These are phyloP conservation scores for Fragilariopsis cylindrus DNA, from an alignment of 108 stramenopile species.

Conservation along the genomic window DNA sequence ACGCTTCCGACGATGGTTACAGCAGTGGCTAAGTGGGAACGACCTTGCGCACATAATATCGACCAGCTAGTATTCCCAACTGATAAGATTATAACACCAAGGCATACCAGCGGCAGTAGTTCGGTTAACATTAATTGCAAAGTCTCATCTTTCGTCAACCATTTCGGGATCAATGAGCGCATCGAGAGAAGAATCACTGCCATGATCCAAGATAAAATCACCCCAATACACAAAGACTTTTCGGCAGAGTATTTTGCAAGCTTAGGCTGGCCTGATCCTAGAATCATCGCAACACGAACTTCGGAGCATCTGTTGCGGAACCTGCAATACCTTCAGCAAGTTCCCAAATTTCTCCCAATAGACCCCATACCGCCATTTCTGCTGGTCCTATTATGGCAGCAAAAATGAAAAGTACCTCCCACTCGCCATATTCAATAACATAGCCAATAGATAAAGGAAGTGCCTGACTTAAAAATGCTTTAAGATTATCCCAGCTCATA, in stretches of 20 bases:
- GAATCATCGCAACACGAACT: conserved; percentile 47
- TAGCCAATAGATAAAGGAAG: conserved; percentile 51
- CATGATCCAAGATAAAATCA: conserved; percentile 15
- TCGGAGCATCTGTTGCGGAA: conserved; percentile 49
- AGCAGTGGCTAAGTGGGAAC: conserved; percentile 41
- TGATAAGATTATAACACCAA: conserved; percentile 42
- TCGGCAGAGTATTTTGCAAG: conserved; percentile 45
- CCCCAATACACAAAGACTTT: conserved; percentile 47
- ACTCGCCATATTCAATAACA: conserved; percentile 48
- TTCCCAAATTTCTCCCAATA: conserved; percentile 50
- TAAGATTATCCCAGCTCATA: conserved; percentile 2
- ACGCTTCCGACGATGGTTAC: conserved; percentile 36
- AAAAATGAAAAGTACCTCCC: conserved; percentile 54
- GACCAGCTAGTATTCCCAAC: conserved; percentile 46
- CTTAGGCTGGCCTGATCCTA: conserved; percentile 45
- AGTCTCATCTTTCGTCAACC: conserved; percentile 47
- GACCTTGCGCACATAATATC: conserved; percentile 52
- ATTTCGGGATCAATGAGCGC: conserved; percentile 29
- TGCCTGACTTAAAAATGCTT: conserved; percentile 38
- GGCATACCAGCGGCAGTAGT: conserved; percentile 48
- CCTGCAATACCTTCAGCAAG: conserved; percentile 16
- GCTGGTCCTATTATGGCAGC: conserved; percentile 38
- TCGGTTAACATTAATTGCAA: conserved; percentile 44
- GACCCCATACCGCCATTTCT: conserved; percentile 51
- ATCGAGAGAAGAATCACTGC: conserved; percentile 26